Evolutionary conservation across 2,329 filamentous ascomycete genomes (phyloP).

Genomic region (Aaosphaeria arxii): DNA sequence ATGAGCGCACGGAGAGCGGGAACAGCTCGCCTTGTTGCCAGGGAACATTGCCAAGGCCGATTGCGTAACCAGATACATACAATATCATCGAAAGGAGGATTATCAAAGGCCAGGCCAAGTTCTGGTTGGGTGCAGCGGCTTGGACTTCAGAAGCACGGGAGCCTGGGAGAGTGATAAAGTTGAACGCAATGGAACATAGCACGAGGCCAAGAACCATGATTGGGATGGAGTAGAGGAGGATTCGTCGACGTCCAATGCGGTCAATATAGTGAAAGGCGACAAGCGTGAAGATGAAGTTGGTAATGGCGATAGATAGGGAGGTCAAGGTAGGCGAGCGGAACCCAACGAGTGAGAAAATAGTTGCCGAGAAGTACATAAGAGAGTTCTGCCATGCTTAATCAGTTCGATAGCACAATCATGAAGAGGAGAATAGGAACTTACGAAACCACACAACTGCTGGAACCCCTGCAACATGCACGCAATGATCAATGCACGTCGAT

Average conservation of each 20-base stretch:
- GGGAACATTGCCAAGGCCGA: slow-evolving; percentile 86
- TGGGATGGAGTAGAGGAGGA: slow-evolving; percentile 79
- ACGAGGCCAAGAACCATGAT: slow-evolving; percentile 76
- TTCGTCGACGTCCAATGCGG: slow-evolving; percentile 47
- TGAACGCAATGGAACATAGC: slow-evolving; percentile 70
- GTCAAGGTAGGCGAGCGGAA: slow-evolving; percentile 46
- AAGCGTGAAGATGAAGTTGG: slow-evolving; percentile 48
- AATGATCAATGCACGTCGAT: slow-evolving; percentile 74
- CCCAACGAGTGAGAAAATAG: slow-evolving; percentile 47
- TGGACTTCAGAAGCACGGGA: slow-evolving; percentile 1
- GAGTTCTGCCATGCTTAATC: slow-evolving; percentile 32
- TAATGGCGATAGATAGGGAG: slow-evolving; percentile 43
- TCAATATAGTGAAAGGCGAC: slow-evolving; percentile 46
- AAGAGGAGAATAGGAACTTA: slow-evolving; percentile 16
- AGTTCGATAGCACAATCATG: not conserved
- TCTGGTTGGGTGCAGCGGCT: slow-evolving; percentile 7
- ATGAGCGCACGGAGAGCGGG: slow-evolving; percentile 68
- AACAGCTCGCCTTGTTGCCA: slow-evolving; percentile 96
- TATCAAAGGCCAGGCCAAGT: slow-evolving; percentile 33
- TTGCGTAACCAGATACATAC: slow-evolving; percentile 82
- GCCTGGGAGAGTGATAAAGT: slow-evolving; percentile 53
- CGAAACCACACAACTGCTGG: slow-evolving; percentile 74
- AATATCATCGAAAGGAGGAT: slow-evolving; percentile 75
- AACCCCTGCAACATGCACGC: slow-evolving; percentile 83
- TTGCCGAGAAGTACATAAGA: slow-evolving; percentile 49